Evolutionary conservation across 169 alveolate genomes (phyloP).

Genomic region (Amoebophrya sp.): DNA sequence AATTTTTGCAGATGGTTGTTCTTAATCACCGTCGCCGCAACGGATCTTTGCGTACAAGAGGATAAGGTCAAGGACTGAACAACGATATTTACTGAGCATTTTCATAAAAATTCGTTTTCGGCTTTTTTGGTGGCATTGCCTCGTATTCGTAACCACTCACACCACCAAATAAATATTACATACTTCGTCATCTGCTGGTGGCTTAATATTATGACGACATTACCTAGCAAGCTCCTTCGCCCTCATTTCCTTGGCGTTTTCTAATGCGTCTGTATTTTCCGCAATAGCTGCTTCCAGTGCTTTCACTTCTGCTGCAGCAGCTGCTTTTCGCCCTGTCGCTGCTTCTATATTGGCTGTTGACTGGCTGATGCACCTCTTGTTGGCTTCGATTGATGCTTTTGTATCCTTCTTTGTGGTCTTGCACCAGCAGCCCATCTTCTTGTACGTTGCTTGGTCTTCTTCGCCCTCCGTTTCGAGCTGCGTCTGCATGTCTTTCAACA

Average conservation of each 20-base stretch:
- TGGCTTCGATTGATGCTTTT: background rate
- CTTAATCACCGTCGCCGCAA: no score
- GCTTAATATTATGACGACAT: no score
- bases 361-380: background rate
- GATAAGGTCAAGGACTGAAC: no score
- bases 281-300: background rate
- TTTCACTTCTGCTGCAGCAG: background rate
- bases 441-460: slow-evolving; percentile 8
- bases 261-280: background rate
- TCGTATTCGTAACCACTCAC: no score
- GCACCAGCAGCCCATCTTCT: slow-evolving; percentile 23
- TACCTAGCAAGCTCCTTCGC: background rate
- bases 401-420: slow-evolving; percentile 12
- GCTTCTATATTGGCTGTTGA: background rate
- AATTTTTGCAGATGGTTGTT: no score
- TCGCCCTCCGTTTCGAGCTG: slow-evolving; percentile 9
- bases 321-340: background rate
- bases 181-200: no score
- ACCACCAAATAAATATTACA: no score
- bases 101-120: no score
- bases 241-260: background rate
- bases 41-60: no score
- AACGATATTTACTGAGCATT: no score
- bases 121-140: no score
- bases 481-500: slow-evolving; percentile 26